Evolutionary conservation across 495 filamentous ascomycete genomes (phyloP), one percentile per base, ranked within the genome.

Genomic region (Aspergillus avenaceus): DNA sequence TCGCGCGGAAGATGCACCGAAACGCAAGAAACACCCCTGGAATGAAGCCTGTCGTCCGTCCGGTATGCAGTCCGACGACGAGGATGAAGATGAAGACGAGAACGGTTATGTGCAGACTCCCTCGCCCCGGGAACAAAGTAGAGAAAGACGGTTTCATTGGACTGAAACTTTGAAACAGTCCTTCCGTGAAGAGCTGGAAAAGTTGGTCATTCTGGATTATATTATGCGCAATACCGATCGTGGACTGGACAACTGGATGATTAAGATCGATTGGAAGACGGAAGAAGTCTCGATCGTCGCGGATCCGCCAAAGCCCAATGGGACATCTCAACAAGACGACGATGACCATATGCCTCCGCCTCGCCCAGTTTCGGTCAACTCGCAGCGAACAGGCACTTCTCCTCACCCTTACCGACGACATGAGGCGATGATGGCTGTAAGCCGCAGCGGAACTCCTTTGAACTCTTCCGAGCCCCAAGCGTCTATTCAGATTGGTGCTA

Each of bases 191-290:
- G 87, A 97, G 68, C 75, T 99, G 28, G 93, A 99, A 69, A 99
- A 97, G 69, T 75, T 99, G 9, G 93, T 99, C 11, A 95, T 99
- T 58, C 64, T 99, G 59, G 93, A 99, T 68, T 99, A 99, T 58
- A 95, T 99, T 43, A 99, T 99, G 93, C 83, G 93, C 19, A 99
- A 99, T 62, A 99, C 93, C 3, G 93, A 99, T 64, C 80, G 93
- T 68, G 93, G 93, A 9, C 72, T 97, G 52, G 93, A 99, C 66
- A 99, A 99, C 52, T 99, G 93, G 93, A 99, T 99, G 93, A 90
- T 99, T 57, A 92, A 87, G 60, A 88, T 99, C 21, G 90, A 97
- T 63, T 88, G 81, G 80, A 77, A 87, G 40, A 84, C 78, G 19
- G 80, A 93, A 58, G 77, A 87, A 60, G 92, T 91, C 11, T 88